Conservation (phyloP, 2,329 filamentous ascomycete species). For the Nemania serpens region DNA sequence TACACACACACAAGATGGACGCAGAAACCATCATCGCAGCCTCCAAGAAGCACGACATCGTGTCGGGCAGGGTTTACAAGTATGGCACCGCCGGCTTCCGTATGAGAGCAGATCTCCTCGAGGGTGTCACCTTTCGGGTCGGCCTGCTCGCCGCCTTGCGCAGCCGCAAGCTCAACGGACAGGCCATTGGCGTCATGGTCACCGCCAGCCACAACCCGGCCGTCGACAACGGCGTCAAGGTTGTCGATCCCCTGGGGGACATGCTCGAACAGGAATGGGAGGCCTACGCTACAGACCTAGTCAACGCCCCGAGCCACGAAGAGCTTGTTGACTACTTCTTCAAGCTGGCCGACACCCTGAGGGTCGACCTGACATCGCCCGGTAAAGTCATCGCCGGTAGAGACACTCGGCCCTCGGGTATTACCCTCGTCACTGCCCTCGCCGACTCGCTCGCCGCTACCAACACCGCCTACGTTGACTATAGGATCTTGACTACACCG, state of each 20-base stretch:
- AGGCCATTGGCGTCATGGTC: constrained; percentile 96
- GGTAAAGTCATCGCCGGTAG: constrained; percentile 87
- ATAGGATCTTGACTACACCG: constrained; percentile 92
- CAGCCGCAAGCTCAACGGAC: constrained; percentile 85
- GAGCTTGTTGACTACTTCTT: constrained; percentile 77
- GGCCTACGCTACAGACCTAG: constrained; percentile 81
- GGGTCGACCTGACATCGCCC: constrained; percentile 71
- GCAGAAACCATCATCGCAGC: constrained; percentile 60
- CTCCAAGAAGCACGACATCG: constrained; percentile 66
- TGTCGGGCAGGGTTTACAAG: constrained; percentile 60
- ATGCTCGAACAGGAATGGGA: constrained; percentile 99
- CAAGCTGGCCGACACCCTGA: constrained; percentile 73
- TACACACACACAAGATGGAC: constrained; percentile 50
- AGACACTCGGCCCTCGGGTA: constrained; percentile 91
- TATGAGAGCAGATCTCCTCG: constrained; percentile 77
- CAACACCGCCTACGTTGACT: constrained; percentile 76
- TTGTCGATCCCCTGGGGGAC: constrained; percentile 96
- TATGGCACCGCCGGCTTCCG: constrained; percentile 72
- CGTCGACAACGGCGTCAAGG: constrained; percentile 89
- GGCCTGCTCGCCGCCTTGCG: constrained; percentile 87
- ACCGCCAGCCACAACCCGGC: constrained; percentile 93
- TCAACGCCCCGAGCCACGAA: constrained; percentile 79
- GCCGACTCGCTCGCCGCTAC: constrained; percentile 79
- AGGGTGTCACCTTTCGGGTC: constrained; percentile 90
- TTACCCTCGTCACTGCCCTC: constrained; percentile 78